A percentile compares a stretch with the other conserved stretches of the same genome.
phyloP scores from a whole-genome alignment of 305 asterid species.

The Withania somnifera region DNA sequence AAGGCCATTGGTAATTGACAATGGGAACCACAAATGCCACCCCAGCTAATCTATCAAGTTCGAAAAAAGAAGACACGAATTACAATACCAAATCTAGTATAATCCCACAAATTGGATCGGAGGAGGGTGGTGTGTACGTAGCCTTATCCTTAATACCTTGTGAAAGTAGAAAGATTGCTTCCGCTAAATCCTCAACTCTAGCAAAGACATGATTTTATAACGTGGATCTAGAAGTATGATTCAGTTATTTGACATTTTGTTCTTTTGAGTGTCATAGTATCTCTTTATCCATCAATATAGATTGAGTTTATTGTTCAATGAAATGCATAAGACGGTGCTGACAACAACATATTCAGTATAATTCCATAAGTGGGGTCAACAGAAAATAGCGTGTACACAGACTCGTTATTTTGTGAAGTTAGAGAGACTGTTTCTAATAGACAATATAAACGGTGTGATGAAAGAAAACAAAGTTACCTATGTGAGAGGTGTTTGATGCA shows the following conservation, averaged over 20 bases:
- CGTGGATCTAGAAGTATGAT: not conserved
- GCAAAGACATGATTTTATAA: not conserved
- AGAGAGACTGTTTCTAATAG: too few relatives aligned
- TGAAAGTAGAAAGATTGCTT: not conserved
- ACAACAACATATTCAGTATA: too few relatives aligned
- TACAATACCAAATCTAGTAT: not conserved
- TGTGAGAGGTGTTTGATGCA: constrained; percentile 66
- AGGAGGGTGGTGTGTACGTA: not conserved
- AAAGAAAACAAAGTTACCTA: constrained; percentile 26
- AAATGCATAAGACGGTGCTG: not conserved
- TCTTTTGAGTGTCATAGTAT: not conserved
- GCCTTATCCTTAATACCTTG: not conserved
- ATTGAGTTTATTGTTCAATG: not conserved
- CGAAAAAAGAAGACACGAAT: not conserved
- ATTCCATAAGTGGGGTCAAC: too few relatives aligned
- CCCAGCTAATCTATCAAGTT: constrained; percentile 58
- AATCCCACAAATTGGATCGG: not conserved
- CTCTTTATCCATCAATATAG: not conserved
- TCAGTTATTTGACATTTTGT: not conserved
- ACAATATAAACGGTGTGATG: not conserved
- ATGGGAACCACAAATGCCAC: constrained; percentile 62
- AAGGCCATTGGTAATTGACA: constrained; percentile 72
- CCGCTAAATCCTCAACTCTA: not conserved
- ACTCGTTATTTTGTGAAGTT: too few relatives aligned
- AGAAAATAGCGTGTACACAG: too few relatives aligned